These are phyloP conservation scores for Carallia pectinifolia DNA, from an alignment of 345 rosid species.

Conservation along the genomic window DNA sequence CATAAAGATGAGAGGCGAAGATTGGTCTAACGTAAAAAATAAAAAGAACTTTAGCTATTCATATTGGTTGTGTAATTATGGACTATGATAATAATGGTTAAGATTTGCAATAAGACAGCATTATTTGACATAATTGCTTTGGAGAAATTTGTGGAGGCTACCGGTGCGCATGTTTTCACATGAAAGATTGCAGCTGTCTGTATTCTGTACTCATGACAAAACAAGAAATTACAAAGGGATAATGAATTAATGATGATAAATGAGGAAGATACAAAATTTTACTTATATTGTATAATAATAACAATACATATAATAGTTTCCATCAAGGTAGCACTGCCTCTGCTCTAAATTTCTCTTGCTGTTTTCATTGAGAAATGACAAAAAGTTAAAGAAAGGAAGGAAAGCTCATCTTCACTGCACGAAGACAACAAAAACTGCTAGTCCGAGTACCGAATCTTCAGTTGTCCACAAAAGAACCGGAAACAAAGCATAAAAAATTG, in stretches of 20 bases:
- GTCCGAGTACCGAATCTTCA: conserved; percentile 51
- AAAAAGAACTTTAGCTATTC: conserved; percentile 16
- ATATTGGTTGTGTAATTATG: conserved; percentile 34
- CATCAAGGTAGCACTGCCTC: no score
- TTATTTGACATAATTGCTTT: conserved; percentile 41
- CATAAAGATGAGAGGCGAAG: conserved; percentile 9
- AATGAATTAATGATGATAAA: not conserved
- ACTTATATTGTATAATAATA: not conserved
- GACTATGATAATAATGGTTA: conserved; percentile 36
- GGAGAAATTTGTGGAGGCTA: conserved; percentile 54
- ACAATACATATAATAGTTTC: no score
- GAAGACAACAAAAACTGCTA: conserved; percentile 31
- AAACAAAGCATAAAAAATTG: conserved; percentile 29
- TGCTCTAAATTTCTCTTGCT: not conserved
- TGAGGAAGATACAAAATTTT: not conserved
- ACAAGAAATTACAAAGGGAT: conserved; percentile 11
- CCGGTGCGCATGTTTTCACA: conserved; percentile 38
- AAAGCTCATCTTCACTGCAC: conserved; percentile 52
- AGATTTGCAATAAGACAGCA: conserved; percentile 47
- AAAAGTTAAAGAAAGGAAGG: conserved; percentile 17
- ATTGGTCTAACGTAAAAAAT: conserved; percentile 4
- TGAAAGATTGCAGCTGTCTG: not conserved
- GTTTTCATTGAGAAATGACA: conserved; percentile 34
- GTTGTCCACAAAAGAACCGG: conserved; percentile 34
- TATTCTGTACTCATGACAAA: conserved; percentile 19